Evolutionary conservation across 2,329 filamentous ascomycete genomes (phyloP).

Genomic region (Colletotrichum destructivum): DNA sequence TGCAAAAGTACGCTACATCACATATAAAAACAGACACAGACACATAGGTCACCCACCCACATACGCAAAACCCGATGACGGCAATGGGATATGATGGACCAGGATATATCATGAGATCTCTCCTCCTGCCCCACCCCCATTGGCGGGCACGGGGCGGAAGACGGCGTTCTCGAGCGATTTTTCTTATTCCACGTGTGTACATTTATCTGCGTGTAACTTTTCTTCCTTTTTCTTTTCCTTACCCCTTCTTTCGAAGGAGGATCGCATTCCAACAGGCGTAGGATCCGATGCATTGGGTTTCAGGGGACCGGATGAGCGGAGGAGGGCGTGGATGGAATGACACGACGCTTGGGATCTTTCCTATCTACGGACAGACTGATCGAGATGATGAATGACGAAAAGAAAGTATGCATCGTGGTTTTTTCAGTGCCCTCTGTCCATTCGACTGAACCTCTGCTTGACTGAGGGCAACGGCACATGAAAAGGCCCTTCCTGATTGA

Average conservation of each 20-base stretch:
- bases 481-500: not conserved
- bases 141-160: not conserved
- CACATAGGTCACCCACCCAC: not conserved
- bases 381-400: conserved; percentile 1
- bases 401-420: not conserved
- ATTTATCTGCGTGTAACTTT: not conserved
- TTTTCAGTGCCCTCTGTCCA: not conserved
- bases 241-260: not conserved
- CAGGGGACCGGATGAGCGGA: not conserved
- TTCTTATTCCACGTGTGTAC: not conserved
- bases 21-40: not conserved
- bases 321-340: conserved; percentile 1
- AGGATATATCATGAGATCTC: conserved; percentile 1
- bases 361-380: not conserved
- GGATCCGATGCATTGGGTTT: conserved; percentile 1
- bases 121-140: not conserved
- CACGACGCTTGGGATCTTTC: not conserved
- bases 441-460: too few species aligned
- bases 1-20: not conserved
- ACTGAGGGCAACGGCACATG: not conserved
- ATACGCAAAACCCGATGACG: not conserved
- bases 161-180: not conserved
- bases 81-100: not conserved
- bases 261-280: conserved; percentile 13
- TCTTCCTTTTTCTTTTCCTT: not conserved